A percentile compares a stretch with the other conserved stretches of the same genome.
Evolutionary conservation across 169 alveolate species (phyloP).

Genomic region (Amoebophrya sp.): DNA sequence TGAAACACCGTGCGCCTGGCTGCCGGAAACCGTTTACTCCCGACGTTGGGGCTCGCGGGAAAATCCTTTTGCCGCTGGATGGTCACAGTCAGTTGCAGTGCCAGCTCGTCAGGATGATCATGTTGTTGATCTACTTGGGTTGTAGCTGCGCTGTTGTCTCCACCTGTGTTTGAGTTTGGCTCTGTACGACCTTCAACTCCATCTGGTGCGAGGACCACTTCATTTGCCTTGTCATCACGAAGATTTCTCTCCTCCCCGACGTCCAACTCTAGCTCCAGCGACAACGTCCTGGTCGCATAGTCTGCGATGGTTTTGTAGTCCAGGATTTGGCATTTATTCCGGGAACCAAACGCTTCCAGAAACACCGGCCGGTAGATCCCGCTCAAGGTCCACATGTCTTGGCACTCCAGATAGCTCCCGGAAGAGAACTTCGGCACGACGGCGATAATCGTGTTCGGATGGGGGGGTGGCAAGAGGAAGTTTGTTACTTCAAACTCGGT

Average conservation of each 20-base stretch:
- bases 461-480: too few relatives aligned
- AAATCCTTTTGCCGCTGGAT: too few relatives aligned
- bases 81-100: too few relatives aligned
- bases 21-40: too few relatives aligned
- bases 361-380: background rate
- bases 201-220: too few relatives aligned
- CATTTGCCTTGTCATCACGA: background rate
- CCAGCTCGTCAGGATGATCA: too few relatives aligned
- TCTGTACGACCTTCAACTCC: too few relatives aligned
- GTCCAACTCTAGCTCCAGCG: background rate
- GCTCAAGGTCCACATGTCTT: background rate
- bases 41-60: too few relatives aligned
- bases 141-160: too few relatives aligned
- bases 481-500: background rate
- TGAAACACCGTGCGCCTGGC: too few relatives aligned
- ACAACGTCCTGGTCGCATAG: background rate
- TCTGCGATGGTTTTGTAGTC: background rate
- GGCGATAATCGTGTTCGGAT: background rate
- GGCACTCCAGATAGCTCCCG: slow-evolving; percentile 12
- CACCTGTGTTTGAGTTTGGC: too few relatives aligned
- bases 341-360: background rate
- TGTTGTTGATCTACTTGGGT: too few relatives aligned
- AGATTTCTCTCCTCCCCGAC: background rate
- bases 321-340: background rate
- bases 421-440: background rate